Evolutionary conservation across 2,329 filamentous ascomycete genomes (phyloP), one percentile per base, ranked within the genome.

Genomic region (Pseudogymnoascus sp.): DNA sequence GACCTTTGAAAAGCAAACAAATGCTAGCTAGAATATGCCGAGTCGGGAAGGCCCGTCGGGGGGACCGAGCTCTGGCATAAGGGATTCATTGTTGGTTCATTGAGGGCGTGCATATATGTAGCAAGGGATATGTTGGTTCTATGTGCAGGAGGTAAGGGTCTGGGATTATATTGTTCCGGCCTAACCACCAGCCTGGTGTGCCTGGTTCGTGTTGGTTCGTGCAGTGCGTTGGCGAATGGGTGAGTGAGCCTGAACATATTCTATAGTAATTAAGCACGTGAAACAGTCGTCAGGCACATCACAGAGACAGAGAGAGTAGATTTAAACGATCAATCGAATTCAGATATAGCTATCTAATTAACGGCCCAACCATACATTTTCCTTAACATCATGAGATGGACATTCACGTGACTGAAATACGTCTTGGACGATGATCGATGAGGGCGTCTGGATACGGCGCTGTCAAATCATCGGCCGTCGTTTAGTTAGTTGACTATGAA

Each of bases 41-140:
- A 31, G 23, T 31, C 16, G 23, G 46, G 46, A 16, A 53, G 14
- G 8, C 14, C 46, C 7, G 10, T 31, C 46, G 46, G 46, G 46
- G 16, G 46, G 46, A n/a, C 46, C 46, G 46, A 53, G 46, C 46
- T 16, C 46, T 28, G 3, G 12, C 46, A 53, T n/a, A 31, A 31
- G 14, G 46, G 46, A 31, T n/a, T n/a, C 4, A 21, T 50, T 50
- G 44, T 50, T 50, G 44, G 44, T 28, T 50, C 44, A 16, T 50
- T 7, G 1, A 28, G 14, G n/a, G 7, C 12, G 7, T 50, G 23
- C 44, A 50, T 46, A 42, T 18, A 46, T 46, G 21, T n/a, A 46
- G 42, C 42, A 46, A 46, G 42, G 42, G 42, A 46, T 46, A 46
- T 31, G 46, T 53, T 53, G 46, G 46, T 53, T 53, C 46, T 31